Percentiles rank a stretch among this genome's conserved stretches.
phyloP scores from a whole-genome alignment of 495 filamentous ascomycete genomes.

The Aspergillus sclerotiicarbonarius region DNA sequence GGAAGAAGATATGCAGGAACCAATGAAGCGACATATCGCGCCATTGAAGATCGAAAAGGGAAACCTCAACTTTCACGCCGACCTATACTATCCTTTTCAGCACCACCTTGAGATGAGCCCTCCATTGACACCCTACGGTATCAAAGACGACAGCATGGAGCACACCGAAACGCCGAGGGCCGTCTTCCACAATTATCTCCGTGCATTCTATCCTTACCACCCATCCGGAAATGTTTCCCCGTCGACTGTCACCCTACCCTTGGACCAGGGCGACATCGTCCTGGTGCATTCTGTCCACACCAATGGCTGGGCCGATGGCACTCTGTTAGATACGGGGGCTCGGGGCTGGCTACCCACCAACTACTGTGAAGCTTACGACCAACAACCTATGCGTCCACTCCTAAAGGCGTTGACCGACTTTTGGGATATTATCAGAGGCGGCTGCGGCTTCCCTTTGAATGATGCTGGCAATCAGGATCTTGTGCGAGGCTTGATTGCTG shows the following conservation, averaged over 20 bases:
- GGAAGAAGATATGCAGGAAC: slow-evolving; percentile 31
- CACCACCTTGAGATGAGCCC: slow-evolving; percentile 61
- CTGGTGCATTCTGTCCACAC: slow-evolving; percentile 96
- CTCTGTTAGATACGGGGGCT: slow-evolving; percentile 80
- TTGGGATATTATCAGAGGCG: slow-evolving; percentile 83
- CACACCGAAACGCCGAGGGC: slow-evolving; percentile 48
- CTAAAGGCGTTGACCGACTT: slow-evolving; percentile 86
- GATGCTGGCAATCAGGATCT: slow-evolving; percentile 85
- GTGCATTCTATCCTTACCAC: slow-evolving; percentile 94
- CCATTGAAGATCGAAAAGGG: slow-evolving; percentile 71
- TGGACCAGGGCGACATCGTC: slow-evolving; percentile 89
- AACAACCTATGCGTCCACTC: slow-evolving; percentile 77
- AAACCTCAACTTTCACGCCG: slow-evolving; percentile 41
- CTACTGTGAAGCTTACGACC: slow-evolving; percentile 94
- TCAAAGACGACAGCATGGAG: slow-evolving; percentile 53
- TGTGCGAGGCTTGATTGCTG: slow-evolving; percentile 88
- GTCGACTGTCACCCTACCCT: slow-evolving; percentile 79
- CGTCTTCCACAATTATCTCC: slow-evolving; percentile 90
- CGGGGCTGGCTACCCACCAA: slow-evolving; percentile 98
- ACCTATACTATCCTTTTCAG: slow-evolving; percentile 31
- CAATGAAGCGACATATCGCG: slow-evolving; percentile 58
- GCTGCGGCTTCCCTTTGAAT: slow-evolving; percentile 60
- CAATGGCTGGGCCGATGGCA: slow-evolving; percentile 99
- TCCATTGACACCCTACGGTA: slow-evolving; percentile 66
- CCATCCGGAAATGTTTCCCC: slow-evolving; percentile 68